Evolutionary conservation across 768 basidiomycete species (phyloP).

Genomic region (Leccinum broughii): DNA sequence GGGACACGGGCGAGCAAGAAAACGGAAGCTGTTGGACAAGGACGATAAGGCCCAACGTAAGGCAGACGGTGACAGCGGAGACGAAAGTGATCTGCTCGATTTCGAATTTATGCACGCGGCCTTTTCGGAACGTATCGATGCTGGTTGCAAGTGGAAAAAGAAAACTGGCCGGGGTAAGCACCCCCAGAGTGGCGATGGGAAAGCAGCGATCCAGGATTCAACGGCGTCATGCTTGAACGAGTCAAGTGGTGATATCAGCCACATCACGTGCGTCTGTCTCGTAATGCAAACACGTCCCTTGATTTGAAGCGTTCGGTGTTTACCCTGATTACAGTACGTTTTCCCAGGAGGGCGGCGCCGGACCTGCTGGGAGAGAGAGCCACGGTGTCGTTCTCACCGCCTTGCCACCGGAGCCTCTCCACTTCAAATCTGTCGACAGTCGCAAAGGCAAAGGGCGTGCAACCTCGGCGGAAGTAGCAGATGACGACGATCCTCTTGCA

Average conservation of each 20-base stretch:
- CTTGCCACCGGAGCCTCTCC: slow-evolving; percentile 29
- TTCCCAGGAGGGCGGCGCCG: slow-evolving; percentile 32
- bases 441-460: slow-evolving; percentile 4
- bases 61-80: slow-evolving; percentile 1
- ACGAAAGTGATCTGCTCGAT: slow-evolving; percentile 25
- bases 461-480: slow-evolving; percentile 2
- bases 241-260: slow-evolving; percentile 39
- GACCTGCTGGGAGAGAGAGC: not conserved
- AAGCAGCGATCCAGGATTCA: not conserved
- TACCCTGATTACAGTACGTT: slow-evolving; percentile 35
- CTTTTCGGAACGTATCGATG: slow-evolving; percentile 48
- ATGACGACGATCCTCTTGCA: slow-evolving; percentile 53
- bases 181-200: not conserved
- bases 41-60: slow-evolving; percentile 17
- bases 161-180: slow-evolving; percentile 9
- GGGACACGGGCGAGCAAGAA: slow-evolving; percentile 34
- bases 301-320: slow-evolving; percentile 8
- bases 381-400: slow-evolving; percentile 15
- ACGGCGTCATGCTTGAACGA: not conserved
- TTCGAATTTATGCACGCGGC: slow-evolving; percentile 49
- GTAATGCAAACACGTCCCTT: not conserved
- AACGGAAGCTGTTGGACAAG: slow-evolving; percentile 6
- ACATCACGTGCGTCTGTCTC: slow-evolving; percentile 47
- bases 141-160: slow-evolving; percentile 34
- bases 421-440: slow-evolving; percentile 8